phyloP scores from a whole-genome alignment of 495 filamentous ascomycete genomes.

The Xylaria grammica region DNA sequence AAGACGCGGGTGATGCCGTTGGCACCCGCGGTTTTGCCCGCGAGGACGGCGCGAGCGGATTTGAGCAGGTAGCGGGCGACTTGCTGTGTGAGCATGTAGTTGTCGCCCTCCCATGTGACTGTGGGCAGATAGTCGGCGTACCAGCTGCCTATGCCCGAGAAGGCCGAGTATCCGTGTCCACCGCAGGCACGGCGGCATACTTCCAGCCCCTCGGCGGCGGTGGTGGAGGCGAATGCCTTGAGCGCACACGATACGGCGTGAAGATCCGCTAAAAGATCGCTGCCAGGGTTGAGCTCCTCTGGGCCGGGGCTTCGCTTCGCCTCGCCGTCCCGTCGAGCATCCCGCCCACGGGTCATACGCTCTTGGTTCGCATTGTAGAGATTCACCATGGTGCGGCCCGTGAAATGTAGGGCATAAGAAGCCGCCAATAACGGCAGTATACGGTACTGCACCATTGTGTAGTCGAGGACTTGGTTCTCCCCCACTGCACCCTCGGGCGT shows the following conservation, averaged over 20 bases:
- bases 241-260: slow-evolving; percentile 77
- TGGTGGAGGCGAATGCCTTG: slow-evolving; percentile 70
- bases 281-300: slow-evolving; percentile 66
- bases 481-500: slow-evolving; percentile 46
- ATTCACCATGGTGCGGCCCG: slow-evolving; percentile 70
- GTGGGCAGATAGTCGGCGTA: slow-evolving; percentile 75
- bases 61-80: slow-evolving; percentile 67
- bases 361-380: slow-evolving; percentile 69
- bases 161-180: slow-evolving; percentile 74
- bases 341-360: slow-evolving; percentile 57
- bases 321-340: slow-evolving; percentile 37
- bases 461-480: slow-evolving; percentile 75
- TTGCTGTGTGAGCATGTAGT: slow-evolving; percentile 81
- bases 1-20: slow-evolving; percentile 48
- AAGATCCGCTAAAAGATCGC: slow-evolving; percentile 71
- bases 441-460: slow-evolving; percentile 77
- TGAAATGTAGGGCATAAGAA: slow-evolving; percentile 78
- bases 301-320: slow-evolving; percentile 63
- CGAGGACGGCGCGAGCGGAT: slow-evolving; percentile 62
- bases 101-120: slow-evolving; percentile 71
- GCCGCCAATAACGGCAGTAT: slow-evolving; percentile 71
- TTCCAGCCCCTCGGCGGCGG: slow-evolving; percentile 72
- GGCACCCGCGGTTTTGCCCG: slow-evolving; percentile 36
- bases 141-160: slow-evolving; percentile 69
- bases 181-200: slow-evolving; percentile 73